These are phyloP conservation scores for Xylaria grammica DNA, from an alignment of 495 filamentous ascomycete species.

Conservation along the genomic window DNA sequence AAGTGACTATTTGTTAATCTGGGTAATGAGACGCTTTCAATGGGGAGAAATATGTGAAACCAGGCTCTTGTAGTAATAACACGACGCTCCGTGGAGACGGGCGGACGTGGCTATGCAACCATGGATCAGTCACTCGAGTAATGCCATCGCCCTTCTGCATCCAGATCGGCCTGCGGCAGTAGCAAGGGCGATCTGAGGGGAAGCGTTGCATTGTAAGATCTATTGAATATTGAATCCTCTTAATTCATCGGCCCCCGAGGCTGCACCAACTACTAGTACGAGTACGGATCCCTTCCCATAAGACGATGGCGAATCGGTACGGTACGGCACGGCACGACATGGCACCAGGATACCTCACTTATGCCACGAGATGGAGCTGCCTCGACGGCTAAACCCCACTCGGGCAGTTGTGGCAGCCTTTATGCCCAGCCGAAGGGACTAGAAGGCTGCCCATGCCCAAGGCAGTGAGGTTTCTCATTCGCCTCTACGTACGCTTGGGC, in stretches of 20 bases:
- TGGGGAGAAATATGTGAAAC: background rate
- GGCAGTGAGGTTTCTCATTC: constrained; percentile 8
- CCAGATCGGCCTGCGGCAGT: constrained; percentile 16
- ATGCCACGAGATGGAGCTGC: constrained; percentile 22
- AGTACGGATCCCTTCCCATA: constrained; percentile 1
- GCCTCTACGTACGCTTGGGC: constrained; percentile 4
- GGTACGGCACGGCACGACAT: constrained; percentile 3
- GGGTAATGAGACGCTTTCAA: background rate
- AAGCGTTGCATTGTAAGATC: constrained; percentile 10
- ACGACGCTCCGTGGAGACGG: constrained; percentile 13
- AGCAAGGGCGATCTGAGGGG: constrained; percentile 15
- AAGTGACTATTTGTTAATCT: background rate
- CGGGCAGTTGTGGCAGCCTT: constrained; percentile 13
- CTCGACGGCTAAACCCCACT: constrained; percentile 10
- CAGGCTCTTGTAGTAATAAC: background rate
- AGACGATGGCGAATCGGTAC: constrained; percentile 15
- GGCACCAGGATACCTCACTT: constrained; percentile 17
- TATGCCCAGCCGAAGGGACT: constrained; percentile 5
- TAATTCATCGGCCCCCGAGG: background rate
- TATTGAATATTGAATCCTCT: constrained; percentile 7
- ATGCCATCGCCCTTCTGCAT: constrained; percentile 21
- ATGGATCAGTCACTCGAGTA: constrained; percentile 13
- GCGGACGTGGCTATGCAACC: constrained; percentile 24
- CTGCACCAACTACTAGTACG: background rate
- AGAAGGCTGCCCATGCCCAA: constrained; percentile 15